phyloP scores from a whole-genome alignment of 371 early-diverging fungal species.

The Dinochytrium kinnereticum region DNA sequence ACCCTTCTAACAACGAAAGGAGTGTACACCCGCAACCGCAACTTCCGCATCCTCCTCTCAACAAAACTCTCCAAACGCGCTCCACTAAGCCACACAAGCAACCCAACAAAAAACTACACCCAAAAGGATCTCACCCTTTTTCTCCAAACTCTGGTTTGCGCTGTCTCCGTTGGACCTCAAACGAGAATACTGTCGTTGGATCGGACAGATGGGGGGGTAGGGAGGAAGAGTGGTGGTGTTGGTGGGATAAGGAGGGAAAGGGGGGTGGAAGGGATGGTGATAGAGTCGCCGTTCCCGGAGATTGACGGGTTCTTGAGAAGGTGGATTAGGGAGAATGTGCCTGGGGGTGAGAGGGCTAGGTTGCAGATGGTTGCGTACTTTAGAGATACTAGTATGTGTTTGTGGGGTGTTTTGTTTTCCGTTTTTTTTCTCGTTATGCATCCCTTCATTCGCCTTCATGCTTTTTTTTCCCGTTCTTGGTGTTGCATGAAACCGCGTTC shows the following conservation, averaged over 20 bases:
- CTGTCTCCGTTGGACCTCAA: too few relatives aligned
- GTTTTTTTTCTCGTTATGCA: too few relatives aligned
- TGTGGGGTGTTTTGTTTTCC: too few relatives aligned
- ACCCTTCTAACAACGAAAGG: conserved; percentile 18
- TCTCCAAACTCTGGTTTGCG: too few relatives aligned
- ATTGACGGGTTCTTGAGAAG: conserved; percentile 22
- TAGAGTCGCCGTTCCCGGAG: conserved; percentile 16
- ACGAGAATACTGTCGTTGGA: too few relatives aligned
- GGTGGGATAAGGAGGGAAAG: not conserved
- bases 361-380: conserved; percentile 1
- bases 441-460: not conserved
- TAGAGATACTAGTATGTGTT: too few relatives aligned
- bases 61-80: conserved; percentile 38
- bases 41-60: conserved; percentile 34
- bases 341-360: not conserved
- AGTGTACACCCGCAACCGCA: conserved; percentile 41
- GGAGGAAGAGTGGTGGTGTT: not conserved
- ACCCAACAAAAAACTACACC: not conserved
- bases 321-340: conserved; percentile 16
- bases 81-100: not conserved
- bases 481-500: too few relatives aligned
- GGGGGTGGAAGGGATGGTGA: not conserved
- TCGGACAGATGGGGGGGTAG: not conserved
- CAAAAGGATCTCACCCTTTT: too few relatives aligned
- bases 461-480: not conserved